These are phyloP conservation scores for Triangularia verruculosa DNA, from an alignment of 2,329 filamentous ascomycete genomes.

Conservation along the genomic window DNA sequence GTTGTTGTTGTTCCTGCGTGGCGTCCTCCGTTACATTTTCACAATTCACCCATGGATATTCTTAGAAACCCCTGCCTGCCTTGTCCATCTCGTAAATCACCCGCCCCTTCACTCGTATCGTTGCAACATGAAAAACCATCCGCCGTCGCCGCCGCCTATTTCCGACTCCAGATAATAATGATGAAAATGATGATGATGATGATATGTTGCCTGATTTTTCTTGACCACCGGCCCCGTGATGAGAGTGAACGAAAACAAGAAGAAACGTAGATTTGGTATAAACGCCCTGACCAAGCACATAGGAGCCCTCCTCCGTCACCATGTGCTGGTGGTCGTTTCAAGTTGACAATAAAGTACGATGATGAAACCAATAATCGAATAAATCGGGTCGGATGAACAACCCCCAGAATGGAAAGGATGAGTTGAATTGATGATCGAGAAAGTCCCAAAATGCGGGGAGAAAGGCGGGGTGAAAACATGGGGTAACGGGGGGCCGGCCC, in stretches of 20 bases:
- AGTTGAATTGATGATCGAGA: neutral
- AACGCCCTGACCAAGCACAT: neutral
- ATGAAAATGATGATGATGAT: neutral
- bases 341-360: neutral
- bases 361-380: neutral
- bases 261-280: neutral
- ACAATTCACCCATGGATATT: neutral
- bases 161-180: neutral
- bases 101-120: neutral
- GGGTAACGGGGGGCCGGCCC: constrained; percentile 19
- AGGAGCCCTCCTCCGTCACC: neutral
- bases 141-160: neutral
- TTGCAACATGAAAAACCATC: neutral
- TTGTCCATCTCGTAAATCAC: neutral
- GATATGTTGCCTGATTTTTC: neutral
- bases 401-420: neutral
- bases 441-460: constrained; percentile 21
- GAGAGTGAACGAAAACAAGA: neutral
- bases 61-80: neutral
- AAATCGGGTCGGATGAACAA: neutral
- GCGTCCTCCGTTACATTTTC: neutral
- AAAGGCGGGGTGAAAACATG: constrained; percentile 1
- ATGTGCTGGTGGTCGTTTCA: constrained; percentile 2
- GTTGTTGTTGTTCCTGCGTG: neutral
- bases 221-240: neutral